A percentile compares a stretch with the other conserved stretches of the same genome.
phyloP scores from a whole-genome alignment of 176 grass and related monocot species.

The Secale cereale region DNA sequence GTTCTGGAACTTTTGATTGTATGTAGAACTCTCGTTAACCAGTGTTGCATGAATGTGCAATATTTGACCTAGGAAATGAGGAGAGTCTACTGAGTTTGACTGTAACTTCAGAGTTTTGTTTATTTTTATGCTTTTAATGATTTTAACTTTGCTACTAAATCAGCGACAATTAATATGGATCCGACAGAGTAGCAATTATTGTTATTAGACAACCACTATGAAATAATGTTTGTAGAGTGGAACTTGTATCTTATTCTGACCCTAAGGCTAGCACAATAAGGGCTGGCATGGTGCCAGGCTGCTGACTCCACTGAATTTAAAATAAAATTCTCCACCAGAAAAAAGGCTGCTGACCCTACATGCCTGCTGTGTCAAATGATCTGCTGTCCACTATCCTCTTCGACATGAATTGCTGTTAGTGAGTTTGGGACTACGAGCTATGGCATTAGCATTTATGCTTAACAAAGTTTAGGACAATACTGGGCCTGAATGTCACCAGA shows the following conservation, averaged over 20 bases:
- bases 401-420: not conserved
- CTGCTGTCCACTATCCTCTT: not conserved
- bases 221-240: not conserved
- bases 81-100: constrained; percentile 1
- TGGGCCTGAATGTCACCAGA: not conserved
- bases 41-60: not conserved
- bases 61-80: not conserved
- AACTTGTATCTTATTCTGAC: not conserved
- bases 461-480: not conserved
- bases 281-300: not conserved
- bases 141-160: not conserved
- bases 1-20: constrained; percentile 8
- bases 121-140: not conserved
- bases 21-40: not conserved
- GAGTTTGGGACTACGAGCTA: not conserved
- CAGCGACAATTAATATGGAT: no score
- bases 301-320: not conserved
- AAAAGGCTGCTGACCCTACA: not conserved
- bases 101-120: not conserved
- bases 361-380: not conserved
- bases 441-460: not conserved
- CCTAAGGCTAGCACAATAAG: not conserved
- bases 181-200: not conserved
- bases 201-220: not conserved
- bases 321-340: not conserved